These are phyloP conservation scores for Asterochloris sp. DNA, from an alignment of 139 green algal genomes.

Conservation along the genomic window DNA sequence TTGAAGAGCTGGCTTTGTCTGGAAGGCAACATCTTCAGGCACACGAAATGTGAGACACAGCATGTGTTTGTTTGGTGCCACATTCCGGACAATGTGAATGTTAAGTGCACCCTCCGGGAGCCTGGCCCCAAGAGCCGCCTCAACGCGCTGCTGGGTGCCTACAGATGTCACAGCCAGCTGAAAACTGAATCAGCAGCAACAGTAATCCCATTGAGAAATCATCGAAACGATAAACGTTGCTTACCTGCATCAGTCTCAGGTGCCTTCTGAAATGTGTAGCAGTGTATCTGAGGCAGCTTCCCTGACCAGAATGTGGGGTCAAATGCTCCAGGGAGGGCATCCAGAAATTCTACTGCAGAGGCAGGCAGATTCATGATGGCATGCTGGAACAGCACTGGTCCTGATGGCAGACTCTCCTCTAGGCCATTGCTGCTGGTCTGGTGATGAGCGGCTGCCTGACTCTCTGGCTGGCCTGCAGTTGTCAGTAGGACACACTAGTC, in stretches of 20 bases:
- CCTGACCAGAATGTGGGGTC: constrained; percentile 52
- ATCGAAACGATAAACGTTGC: too few relatives aligned
- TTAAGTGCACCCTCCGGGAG: constrained; percentile 33
- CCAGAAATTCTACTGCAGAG: constrained; percentile 85
- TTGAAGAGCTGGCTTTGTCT: neutral
- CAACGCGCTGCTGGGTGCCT: constrained; percentile 53
- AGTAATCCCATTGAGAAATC: too few relatives aligned
- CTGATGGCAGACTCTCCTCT: neutral
- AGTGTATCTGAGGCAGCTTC: constrained; percentile 82
- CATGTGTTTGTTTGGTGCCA: constrained; percentile 94
- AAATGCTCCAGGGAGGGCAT: constrained; percentile 76
- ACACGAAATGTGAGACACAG: constrained; percentile 84
- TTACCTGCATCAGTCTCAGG: constrained; percentile 66
- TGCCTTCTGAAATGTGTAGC: constrained; percentile 84
- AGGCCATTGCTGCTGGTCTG: too few relatives aligned
- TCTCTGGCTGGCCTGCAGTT: too few relatives aligned
- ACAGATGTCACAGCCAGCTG: neutral
- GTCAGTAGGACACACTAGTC: too few relatives aligned
- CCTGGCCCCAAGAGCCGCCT: constrained; percentile 60
- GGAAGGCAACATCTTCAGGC: constrained; percentile 32
- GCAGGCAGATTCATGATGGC: constrained; percentile 94
- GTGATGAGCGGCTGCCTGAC: too few relatives aligned
- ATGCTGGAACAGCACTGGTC: constrained; percentile 53
- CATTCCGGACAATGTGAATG: constrained; percentile 78
- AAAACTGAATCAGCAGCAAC: neutral